Percentiles rank a stretch among this genome's conserved stretches.
phyloP scores from a whole-genome alignment of 1,139 yeast genomes.

The Pichia sp. region DNA sequence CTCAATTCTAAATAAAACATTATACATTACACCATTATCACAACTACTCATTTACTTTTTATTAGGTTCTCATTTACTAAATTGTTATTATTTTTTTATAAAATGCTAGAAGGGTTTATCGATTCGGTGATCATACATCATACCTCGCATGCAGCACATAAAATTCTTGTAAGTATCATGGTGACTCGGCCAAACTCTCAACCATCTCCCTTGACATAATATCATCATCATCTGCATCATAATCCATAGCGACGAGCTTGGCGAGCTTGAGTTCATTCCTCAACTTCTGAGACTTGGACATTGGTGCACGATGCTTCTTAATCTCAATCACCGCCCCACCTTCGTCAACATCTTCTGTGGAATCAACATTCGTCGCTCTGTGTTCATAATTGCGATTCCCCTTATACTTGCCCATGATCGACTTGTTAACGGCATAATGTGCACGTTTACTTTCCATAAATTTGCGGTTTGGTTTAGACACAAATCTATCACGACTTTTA shows the following conservation, averaged over 20 bases:
- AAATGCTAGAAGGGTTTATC: too few species aligned
- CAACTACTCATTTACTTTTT: too few species aligned
- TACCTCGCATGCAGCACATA: too few species aligned
- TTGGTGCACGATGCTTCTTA: conserved; percentile 2
- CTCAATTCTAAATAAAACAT: too few species aligned
- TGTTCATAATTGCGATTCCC: conserved; percentile 1
- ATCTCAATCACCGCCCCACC: conserved; percentile 31
- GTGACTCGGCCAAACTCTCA: conserved; percentile 11
- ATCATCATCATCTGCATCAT: conserved; percentile 4
- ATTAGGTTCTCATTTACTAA: too few species aligned
- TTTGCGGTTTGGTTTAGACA: conserved; percentile 20
- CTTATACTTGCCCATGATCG: neutral
- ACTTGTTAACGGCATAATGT: conserved; percentile 5
- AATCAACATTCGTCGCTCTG: neutral
- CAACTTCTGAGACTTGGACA: conserved; percentile 5
- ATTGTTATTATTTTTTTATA: too few species aligned
- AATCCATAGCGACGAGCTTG: conserved; percentile 6
- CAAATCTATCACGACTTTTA: conserved; percentile 12
- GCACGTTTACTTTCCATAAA: conserved; percentile 8
- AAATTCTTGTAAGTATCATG: too few species aligned
- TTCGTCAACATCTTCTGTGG: conserved; percentile 27
- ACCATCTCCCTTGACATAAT: conserved; percentile 9
- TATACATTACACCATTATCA: too few species aligned
- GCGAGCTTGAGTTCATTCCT: conserved; percentile 11
- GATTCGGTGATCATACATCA: too few species aligned